phyloP scores from a whole-genome alignment of 305 asterid genomes.

The Lippia alba region DNA sequence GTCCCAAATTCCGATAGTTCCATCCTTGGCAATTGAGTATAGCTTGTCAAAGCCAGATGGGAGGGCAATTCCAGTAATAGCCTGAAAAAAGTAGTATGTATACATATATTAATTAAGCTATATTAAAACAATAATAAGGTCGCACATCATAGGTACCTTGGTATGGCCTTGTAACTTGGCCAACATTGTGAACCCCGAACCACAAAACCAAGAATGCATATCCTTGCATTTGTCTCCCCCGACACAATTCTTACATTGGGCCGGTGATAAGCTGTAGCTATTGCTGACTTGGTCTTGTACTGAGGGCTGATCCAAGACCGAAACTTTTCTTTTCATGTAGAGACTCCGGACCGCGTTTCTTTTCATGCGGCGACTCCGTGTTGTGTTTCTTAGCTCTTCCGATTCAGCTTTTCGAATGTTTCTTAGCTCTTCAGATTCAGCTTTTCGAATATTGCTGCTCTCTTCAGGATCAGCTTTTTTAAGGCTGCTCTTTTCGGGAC shows the following conservation, averaged over 20 bases:
- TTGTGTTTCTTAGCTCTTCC: too few relatives aligned
- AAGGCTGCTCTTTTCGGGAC: too few relatives aligned
- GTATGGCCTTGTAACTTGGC: constrained; percentile 56
- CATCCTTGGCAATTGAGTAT: constrained; percentile 55
- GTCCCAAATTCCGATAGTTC: constrained; percentile 59
- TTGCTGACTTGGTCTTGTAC: constrained; percentile 42
- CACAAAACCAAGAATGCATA: constrained; percentile 52
- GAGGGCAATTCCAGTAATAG: constrained; percentile 66
- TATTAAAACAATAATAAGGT: not conserved
- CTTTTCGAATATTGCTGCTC: too few relatives aligned
- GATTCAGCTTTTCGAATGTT: too few relatives aligned
- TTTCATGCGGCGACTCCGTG: too few relatives aligned
- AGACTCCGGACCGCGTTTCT: too few relatives aligned
- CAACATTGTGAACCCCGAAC: constrained; percentile 54
- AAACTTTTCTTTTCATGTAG: constrained; percentile 7
- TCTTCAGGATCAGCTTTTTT: too few relatives aligned
- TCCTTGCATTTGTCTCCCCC: constrained; percentile 49
- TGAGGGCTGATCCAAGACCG: constrained; percentile 20
- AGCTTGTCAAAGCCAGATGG: constrained; percentile 59
- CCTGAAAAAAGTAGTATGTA: constrained; percentile 36
- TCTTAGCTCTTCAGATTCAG: too few relatives aligned
- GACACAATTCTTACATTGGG: constrained; percentile 47
- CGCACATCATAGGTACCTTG: constrained; percentile 42
- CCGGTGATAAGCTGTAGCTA: constrained; percentile 27
- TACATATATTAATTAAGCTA: constrained; percentile 10